A percentile compares a stretch with the other conserved stretches of the same genome.
phyloP scores from a whole-genome alignment of 225 moss, liverwort and hornwort genomes.

The Lunularia cruciata region DNA sequence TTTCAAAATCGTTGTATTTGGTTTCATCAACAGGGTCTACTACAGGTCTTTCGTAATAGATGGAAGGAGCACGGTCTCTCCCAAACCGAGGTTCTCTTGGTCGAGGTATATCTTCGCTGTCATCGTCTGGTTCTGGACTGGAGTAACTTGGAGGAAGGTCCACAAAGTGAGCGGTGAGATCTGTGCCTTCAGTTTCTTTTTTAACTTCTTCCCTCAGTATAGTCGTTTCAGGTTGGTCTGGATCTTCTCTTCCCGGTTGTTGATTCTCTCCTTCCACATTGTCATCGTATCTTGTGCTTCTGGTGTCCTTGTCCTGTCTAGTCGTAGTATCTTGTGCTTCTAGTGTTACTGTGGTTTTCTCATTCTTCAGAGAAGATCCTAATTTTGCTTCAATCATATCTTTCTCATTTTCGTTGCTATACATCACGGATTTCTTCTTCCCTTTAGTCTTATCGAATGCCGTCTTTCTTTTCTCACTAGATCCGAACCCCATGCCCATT shows the following conservation, averaged over 20 bases:
- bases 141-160: too few relatives aligned
- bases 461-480: neutral
- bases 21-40: too few relatives aligned
- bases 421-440: neutral
- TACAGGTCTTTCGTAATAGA: neutral
- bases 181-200: neutral
- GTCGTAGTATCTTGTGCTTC: neutral
- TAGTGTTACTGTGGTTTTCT: neutral
- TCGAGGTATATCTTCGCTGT: neutral
- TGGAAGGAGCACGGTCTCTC: constrained; percentile 7
- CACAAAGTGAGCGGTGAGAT: neutral
- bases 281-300: too few relatives aligned
- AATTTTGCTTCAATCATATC: neutral
- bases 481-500: constrained; percentile 17
- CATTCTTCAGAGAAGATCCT: too few relatives aligned
- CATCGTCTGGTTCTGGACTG: too few relatives aligned
- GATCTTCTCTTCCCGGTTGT: too few relatives aligned
- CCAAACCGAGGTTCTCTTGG: too few relatives aligned
- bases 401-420: constrained; percentile 3
- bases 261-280: too few relatives aligned
- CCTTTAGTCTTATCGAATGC: constrained; percentile 7
- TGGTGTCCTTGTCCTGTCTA: neutral
- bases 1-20: too few relatives aligned
- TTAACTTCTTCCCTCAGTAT: too few relatives aligned
- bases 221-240: too few relatives aligned